Base-by-base conservation (phyloP, 2,329 filamentous ascomycete genomes). In the Exophiala oligosperma region DNA sequence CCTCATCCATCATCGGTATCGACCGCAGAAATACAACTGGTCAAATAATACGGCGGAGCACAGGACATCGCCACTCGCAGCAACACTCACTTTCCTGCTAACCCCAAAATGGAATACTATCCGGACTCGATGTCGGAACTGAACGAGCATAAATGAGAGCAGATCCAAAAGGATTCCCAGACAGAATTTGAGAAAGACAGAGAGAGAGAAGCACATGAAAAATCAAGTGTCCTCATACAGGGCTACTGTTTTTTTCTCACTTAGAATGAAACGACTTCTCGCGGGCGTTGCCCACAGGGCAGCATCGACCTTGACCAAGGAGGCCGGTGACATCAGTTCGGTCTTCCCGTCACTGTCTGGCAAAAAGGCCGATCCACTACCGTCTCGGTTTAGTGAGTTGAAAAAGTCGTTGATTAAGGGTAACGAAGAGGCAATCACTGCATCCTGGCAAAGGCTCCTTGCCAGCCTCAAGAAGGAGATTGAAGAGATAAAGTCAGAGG, bases 261-360 rank as follows among this genome's bases (percentile, higher is more conserved):
- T 28, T 9, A 49, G 38, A 2, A 62, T 62, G 59, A 62, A 62
- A 29, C 23, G 23, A 50, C 12, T 37, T 60, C n/a, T 21, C 44
- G 14, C 40, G 49, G 2, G 23, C 41, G 2, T 48, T 50, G n/a
- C 59, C 32, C 32, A 53, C 7, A 59, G 61, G 3, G 57, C 70
- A 11, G 65, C 65, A 14, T 64, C 71, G 9, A 70, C 71, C 37
- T 67, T 70, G 32, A 77, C 75, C 37, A 78, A 78, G 63, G 72
- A 74, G 11, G 72, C 71, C 1, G 76, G 76, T 29, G 77, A 79
- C 63, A 79, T 79, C 54, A 78, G 76, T 3, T 77, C 75, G 9
- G 76, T 79, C n/a, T 79, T 79, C 56, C 76, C 76, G 1, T 77
- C 75, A 59, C 68, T 79, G 53, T 75, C 75, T 1, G 76, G 75